These are phyloP conservation scores for Blastomyces gilchristii DNA, from an alignment of 2,329 filamentous ascomycete species.

Conservation along the genomic window DNA sequence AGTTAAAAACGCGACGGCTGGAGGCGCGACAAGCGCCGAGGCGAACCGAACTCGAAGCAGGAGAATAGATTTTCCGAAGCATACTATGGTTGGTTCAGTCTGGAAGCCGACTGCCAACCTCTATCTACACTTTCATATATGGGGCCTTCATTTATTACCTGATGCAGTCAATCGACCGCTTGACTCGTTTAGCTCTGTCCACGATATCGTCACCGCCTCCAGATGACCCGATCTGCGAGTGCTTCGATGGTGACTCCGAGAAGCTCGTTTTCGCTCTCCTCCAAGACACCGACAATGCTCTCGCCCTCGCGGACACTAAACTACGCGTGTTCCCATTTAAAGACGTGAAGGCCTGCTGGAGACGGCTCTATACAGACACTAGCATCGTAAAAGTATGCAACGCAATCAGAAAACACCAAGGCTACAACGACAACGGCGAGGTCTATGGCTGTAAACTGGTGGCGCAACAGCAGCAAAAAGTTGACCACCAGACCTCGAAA, in stretches of 20 bases:
- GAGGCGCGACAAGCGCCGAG: too few relatives aligned
- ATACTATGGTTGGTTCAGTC: too few relatives aligned
- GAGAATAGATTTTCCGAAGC: not conserved
- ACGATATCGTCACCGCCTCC: slow-evolving; percentile 22
- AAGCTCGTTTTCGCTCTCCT: slow-evolving; percentile 21
- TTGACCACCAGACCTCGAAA: slow-evolving; percentile 9
- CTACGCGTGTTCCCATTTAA: slow-evolving; percentile 48
- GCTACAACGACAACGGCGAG: not conserved
- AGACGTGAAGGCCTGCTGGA: slow-evolving; percentile 47
- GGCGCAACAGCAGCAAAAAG: not conserved
- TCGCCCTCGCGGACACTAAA: slow-evolving; percentile 43
- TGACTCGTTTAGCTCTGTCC: slow-evolving; percentile 21
- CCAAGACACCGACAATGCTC: slow-evolving; percentile 31
- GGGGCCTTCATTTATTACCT: too few relatives aligned
- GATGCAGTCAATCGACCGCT: slow-evolving; percentile 15
- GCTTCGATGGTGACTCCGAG: slow-evolving; percentile 20
- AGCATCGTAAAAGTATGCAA: slow-evolving; percentile 39
- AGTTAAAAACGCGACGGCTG: too few relatives aligned
- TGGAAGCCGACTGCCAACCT: not conserved
- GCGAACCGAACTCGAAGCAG: not conserved
- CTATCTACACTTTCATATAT: too few relatives aligned
- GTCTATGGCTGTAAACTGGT: not conserved
- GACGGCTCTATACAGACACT: slow-evolving; percentile 48
- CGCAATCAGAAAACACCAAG: slow-evolving; percentile 20
- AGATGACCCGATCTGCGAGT: slow-evolving; percentile 31